Evolutionary conservation across 2,329 filamentous ascomycete species (phyloP), one percentile per base, ranked within the genome.

Genomic region (Stemphylium vesicarium): DNA sequence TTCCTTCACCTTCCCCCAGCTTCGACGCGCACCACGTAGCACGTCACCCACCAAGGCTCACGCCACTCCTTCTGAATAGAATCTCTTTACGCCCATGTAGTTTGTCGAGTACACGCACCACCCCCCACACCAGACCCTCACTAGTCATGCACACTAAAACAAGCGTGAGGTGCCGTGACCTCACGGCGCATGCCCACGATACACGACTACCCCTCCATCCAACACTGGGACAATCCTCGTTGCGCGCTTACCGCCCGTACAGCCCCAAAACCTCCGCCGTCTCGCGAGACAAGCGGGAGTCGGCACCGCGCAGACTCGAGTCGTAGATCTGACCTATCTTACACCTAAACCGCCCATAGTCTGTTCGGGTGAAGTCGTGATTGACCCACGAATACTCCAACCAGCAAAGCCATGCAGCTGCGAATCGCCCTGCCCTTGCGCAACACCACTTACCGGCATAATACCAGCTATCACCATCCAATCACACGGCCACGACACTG

Each of bases 191-290:
- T 50, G 33, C 46, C 31, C 40, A 36, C 53, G 37, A 51, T 51
- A 51, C 29, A 13, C 35, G 18, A 29, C 13, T 46, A 55, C 52
- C 52, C 52, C 47, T 46, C 52, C 52, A 51, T 29, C 24, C 45
- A 37, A 26, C 18, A 39, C 39, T 24, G 13, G 36, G 43, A 52
- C 40, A 45, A 38, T 47, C 36, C 38, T 43, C 22, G 33, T 56
- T 38, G 48, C 53, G 53, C 53, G 53, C 53, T 52, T 56, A 56
- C 53, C 53, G 53, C 53, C 22, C 48, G 32, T n/a, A 46, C 32
- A 35, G 3, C 39, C 26, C 36, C 36, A 24, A 45, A 42, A 32
- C 22, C 16, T 36, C 20, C 22, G 20, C 32, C 29, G 26, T 39
- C 37, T 40, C 18, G 15, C 35, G 11, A 31, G 33, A 37, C 15